phyloP scores from a whole-genome alignment of 1,139 yeast genomes.

The Yamadazyma diddensiae region DNA sequence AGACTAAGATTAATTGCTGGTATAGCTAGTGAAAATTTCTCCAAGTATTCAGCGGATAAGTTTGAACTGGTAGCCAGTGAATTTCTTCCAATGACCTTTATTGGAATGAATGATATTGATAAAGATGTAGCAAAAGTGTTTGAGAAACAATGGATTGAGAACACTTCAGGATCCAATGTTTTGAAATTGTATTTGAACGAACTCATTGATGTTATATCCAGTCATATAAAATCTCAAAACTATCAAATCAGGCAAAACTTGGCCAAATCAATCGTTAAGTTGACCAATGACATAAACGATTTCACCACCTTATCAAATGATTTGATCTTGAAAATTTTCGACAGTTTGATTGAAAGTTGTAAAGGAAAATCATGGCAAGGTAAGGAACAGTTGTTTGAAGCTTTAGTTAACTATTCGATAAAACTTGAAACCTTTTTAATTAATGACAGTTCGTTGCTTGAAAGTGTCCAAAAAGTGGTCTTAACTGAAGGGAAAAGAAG shows the following conservation, averaged over 20 bases:
- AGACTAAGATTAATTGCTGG: conserved; percentile 55
- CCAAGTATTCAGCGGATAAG: conserved; percentile 71
- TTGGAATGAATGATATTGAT: conserved; percentile 70
- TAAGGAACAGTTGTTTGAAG: conserved; percentile 70
- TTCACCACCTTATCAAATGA: conserved; percentile 27
- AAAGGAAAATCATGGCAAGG: conserved; percentile 88
- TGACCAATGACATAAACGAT: conserved; percentile 45
- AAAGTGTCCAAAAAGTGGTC: conserved; percentile 42
- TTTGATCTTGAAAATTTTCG: conserved; percentile 40
- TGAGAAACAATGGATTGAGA: conserved; percentile 75
- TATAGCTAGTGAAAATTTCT: conserved; percentile 61
- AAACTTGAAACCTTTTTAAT: conserved; percentile 36
- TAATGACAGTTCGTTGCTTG: conserved; percentile 24
- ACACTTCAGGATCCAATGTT: conserved; percentile 69
- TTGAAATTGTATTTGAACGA: conserved; percentile 72
- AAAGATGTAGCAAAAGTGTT: conserved; percentile 47
- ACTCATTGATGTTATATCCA: conserved; percentile 51
- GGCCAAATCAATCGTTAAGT: conserved; percentile 66
- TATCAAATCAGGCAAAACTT: conserved; percentile 69
- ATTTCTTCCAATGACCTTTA: conserved; percentile 73
- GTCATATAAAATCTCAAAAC: conserved; percentile 53
- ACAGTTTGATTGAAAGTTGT: conserved; percentile 58
- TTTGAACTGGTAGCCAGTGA: conserved; percentile 62
- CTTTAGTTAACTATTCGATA: conserved; percentile 58
- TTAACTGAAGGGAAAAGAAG: conserved; percentile 63